Conservation (phyloP, 768 basidiomycete genomes). For the Mrakia blollopis region DNA sequence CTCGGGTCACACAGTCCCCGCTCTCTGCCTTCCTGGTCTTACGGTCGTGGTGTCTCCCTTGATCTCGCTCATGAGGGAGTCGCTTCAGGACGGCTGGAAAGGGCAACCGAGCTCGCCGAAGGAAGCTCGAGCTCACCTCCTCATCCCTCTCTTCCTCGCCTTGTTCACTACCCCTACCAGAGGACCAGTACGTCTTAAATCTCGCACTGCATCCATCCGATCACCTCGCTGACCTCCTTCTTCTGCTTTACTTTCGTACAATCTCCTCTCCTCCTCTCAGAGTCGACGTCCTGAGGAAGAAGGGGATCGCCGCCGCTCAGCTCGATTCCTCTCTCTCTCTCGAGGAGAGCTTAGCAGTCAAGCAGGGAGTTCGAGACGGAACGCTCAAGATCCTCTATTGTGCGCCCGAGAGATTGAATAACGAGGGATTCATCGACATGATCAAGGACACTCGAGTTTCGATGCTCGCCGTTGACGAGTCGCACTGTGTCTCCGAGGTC, state of each 20-base stretch:
- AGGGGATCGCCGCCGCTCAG: constrained; percentile 47
- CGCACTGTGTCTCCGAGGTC: constrained; percentile 48
- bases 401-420: constrained; percentile 53
- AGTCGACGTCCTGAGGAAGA: constrained; percentile 44
- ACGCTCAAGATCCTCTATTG: constrained; percentile 53
- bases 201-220: neutral
- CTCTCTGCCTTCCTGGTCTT: constrained; percentile 35
- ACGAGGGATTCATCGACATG: constrained; percentile 50
- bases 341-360: constrained; percentile 44
- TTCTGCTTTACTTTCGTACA: no score
- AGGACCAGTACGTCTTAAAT: neutral
- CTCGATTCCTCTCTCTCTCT: constrained; percentile 47
- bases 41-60: constrained; percentile 48
- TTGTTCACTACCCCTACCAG: neutral
- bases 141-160: neutral
- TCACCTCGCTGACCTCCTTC: neutral
- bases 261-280: constrained; percentile 19
- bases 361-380: constrained; percentile 46
- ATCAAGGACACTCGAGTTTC: constrained; percentile 49
- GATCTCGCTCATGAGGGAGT: constrained; percentile 42
- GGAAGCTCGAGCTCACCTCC: neutral
- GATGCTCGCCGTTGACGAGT: constrained; percentile 53
- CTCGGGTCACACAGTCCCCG: neutral
- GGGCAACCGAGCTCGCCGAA: neutral
- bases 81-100: no score